Evolutionary conservation across 2,329 filamentous ascomycete species (phyloP), one percentile per base, ranked within the genome.

Genomic region (Neofusicoccum ribis): DNA sequence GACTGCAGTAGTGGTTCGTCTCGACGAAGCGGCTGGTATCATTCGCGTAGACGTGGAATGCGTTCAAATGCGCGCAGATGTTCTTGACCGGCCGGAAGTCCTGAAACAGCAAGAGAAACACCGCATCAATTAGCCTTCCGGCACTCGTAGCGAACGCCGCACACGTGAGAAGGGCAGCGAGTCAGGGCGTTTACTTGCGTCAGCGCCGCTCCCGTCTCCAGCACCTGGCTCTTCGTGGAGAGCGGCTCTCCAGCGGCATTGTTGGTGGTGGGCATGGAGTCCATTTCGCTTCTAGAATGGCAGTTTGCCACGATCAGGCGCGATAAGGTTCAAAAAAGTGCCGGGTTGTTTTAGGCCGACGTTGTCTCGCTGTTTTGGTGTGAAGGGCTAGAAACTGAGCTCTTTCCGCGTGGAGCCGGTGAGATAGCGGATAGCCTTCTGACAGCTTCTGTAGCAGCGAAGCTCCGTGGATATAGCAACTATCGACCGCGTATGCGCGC

Each of bases 1-100:
- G 91, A 0, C 89, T 85, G 74, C 92, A 96, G 78, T 95, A 96
- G 76, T 96, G 92, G 73, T 95, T 93, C 0, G 91, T 82, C 74
- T 95, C 91, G 1, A 96, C 88, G 44, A 81, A 83, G 14, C 90
- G 87, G 1, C 80, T 83, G 0, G 88, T 87, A 51, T 94, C 90
- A 31, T 87, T 83, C n/a, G 88, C 89, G 73, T 95, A 95, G 54
- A 89, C 87, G 72, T 96, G 92, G 72, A 93, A 93, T n/a, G 91
- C 92, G 71, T 95, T 93, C 1, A 96, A 83, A 73, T 94, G 91
- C 0, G 91, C 91, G 77, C 92, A 95, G 56, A 96, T 85, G 62
- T 87, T 86, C 71, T 91, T 89, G 6, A 92, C 78, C 0, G 92
- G 91, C 0, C 84, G 80, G 74, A 96, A 92, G 68, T 86, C 84